Base-by-base conservation (phyloP, 371 early-diverging fungal genomes). In the Apophysomyces variabilis region DNA sequence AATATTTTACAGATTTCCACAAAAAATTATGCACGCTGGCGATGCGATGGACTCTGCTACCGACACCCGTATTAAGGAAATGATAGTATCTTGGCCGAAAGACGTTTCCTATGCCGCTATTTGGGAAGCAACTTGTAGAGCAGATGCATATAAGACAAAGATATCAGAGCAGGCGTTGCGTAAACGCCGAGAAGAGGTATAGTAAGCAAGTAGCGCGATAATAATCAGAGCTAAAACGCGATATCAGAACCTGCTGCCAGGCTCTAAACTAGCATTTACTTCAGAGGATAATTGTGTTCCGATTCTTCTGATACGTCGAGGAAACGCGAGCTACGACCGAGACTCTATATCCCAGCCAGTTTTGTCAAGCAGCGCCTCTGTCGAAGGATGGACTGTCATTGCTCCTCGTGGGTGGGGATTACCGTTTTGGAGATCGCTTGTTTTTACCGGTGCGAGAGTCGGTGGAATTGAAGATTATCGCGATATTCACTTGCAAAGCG, bases 371-470 rank as follows among this genome's bases (percentile, higher is more conserved):
- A 45, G 65, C 41, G 16, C 62, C 13, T 66, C 47, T 32, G 44
- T 69, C 16, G 75, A 83, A 58, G 97, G 97, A 0, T 95, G 96
- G 96, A 91, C 92, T 12, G 32, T 97, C 7, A 73, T 96, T 37
- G 65, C 94, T 5, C 96, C 96, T 12, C 74, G 78, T n/a, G 93
- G 91, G 0, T 95, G 90, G 86, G 95, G 88, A 1, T 88, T 90
- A 77, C 73, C 89, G 0, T 89, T 98, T 65, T 97, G 96, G 97
- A 90, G 92, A 73, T 86, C 92, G 8, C 76, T 98, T 9, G 78
- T 90, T 7, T 97, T 93, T 84, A 95, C 94, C 0, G 98, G 97
- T 12, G 94, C 92, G 1, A 87, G 94, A 37, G 90, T 88, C 1
- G 91, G 87, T 37, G 95, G 87, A 8, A 69, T 81, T 41, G 66